These are phyloP conservation scores for Gossypium trilobum DNA, from an alignment of 441 rosid genomes.

Conservation along the genomic window DNA sequence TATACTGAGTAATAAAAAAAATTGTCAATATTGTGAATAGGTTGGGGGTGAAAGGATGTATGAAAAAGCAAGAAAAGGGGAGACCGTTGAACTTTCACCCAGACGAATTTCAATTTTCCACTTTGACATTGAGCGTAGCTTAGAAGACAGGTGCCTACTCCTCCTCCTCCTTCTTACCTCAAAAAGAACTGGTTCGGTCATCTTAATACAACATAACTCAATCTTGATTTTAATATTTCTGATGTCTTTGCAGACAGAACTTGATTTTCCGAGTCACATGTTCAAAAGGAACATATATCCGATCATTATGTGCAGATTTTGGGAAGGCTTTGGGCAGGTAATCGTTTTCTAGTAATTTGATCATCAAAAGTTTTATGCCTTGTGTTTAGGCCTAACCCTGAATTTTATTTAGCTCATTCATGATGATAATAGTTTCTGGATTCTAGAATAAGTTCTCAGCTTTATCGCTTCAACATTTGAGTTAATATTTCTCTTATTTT, in stretches of 20 bases:
- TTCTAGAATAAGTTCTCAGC: not conserved
- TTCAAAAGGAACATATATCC: constrained; percentile 89
- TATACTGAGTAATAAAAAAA: not conserved
- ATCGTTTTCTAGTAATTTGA: constrained; percentile 2
- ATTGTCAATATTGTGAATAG: constrained; percentile 25
- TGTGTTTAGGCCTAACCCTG: not conserved
- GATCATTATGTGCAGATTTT: constrained; percentile 86
- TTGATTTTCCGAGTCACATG: constrained; percentile 72
- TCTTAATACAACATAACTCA: not conserved
- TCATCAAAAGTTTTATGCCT: not conserved
- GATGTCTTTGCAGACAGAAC: constrained; percentile 58
- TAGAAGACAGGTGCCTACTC: constrained; percentile 65
- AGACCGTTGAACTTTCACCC: constrained; percentile 74
- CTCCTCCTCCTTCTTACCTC: not conserved
- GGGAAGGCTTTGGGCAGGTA: constrained; percentile 89
- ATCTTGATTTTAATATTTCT: constrained; percentile 9
- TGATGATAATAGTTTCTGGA: not conserved
- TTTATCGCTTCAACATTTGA: not conserved
- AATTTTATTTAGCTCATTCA: not conserved
- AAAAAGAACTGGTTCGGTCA: constrained; percentile 1
- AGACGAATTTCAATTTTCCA: constrained; percentile 76
- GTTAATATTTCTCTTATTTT: constrained; percentile 4
- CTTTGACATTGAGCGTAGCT: constrained; percentile 75
- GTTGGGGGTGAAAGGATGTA: constrained; percentile 98
- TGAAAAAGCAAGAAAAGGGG: constrained; percentile 95